Percentiles rank a stretch among this genome's conserved stretches.
Conservation (phyloP, 148 eudicot species). For the Polygonum aviculare region DNA sequence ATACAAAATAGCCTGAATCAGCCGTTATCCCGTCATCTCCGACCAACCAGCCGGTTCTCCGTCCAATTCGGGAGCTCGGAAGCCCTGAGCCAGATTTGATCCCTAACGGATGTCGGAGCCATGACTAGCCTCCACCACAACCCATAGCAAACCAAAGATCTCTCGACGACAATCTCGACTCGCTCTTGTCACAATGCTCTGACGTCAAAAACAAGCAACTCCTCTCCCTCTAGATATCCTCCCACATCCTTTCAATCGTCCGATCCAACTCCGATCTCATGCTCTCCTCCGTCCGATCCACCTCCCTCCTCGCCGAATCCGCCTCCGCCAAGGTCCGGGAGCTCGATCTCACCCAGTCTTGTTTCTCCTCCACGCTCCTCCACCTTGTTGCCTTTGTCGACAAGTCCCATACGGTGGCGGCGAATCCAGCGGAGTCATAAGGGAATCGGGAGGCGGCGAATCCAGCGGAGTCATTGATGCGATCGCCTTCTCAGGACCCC, state of each 20-base stretch:
- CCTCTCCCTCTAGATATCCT: constrained; percentile 42
- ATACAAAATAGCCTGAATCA: too few species aligned
- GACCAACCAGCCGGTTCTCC: constrained; percentile 13
- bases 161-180: constrained; percentile 51
- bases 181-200: constrained; percentile 45
- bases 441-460: too few species aligned
- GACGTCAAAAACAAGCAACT: constrained; percentile 67
- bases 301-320: constrained; percentile 61
- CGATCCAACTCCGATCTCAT: constrained; percentile 44
- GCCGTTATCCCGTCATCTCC: constrained; percentile 2
- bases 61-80: constrained; percentile 45
- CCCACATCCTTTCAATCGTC: constrained; percentile 52
- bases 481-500: too few species aligned
- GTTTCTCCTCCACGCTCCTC: constrained; percentile 53
- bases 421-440: too few species aligned
- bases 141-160: constrained; percentile 82
- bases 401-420: constrained; percentile 32
- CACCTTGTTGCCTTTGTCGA: constrained; percentile 68
- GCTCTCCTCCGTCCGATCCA: constrained; percentile 62
- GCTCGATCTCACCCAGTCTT: constrained; percentile 82
- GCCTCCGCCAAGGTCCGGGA: constrained; percentile 70
- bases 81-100: constrained; percentile 39
- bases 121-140: constrained; percentile 89
- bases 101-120: constrained; percentile 70
- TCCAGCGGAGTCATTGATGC: too few species aligned